phyloP scores from a whole-genome alignment of 2,329 filamentous ascomycete genomes.

The Colletotrichum sp. region DNA sequence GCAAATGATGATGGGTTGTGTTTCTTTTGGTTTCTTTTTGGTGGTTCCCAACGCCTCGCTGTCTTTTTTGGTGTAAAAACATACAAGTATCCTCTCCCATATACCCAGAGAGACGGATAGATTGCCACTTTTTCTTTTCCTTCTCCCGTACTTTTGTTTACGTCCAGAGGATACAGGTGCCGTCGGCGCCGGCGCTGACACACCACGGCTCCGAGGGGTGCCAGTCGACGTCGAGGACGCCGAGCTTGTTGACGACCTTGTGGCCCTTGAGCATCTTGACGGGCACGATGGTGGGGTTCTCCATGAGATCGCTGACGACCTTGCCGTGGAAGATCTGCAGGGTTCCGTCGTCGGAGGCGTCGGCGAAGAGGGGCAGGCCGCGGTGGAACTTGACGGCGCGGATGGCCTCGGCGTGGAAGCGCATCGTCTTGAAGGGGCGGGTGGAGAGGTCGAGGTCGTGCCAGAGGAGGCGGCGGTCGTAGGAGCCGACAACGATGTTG shows the following conservation, averaged over 20 bases:
- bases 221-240: conserved; percentile 95
- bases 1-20: not conserved
- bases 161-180: conserved; percentile 89
- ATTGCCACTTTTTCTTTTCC: not conserved
- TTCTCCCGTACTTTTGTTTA: conserved; percentile 34
- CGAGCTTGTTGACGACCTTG: conserved; percentile 82
- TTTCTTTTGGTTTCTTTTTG: conserved; percentile 9
- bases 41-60: conserved; percentile 22
- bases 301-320: conserved; percentile 92
- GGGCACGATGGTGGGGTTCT: conserved; percentile 95
- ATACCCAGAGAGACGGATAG: not conserved
- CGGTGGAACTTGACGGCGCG: conserved; percentile 88
- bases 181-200: conserved; percentile 92
- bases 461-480: conserved; percentile 93
- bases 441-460: conserved; percentile 93
- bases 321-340: conserved; percentile 97
- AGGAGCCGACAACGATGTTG: conserved; percentile 92
- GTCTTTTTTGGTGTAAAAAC: conserved; percentile 13
- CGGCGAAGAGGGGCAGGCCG: conserved; percentile 84
- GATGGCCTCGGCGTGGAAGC: conserved; percentile 93
- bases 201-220: conserved; percentile 94
- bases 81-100: conserved; percentile 7
- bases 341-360: conserved; percentile 92
- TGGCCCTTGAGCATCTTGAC: conserved; percentile 94
- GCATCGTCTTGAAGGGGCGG: conserved; percentile 93